Base-by-base conservation (phyloP, 257 asterid genomes). In the Solanum tacnaense region DNA sequence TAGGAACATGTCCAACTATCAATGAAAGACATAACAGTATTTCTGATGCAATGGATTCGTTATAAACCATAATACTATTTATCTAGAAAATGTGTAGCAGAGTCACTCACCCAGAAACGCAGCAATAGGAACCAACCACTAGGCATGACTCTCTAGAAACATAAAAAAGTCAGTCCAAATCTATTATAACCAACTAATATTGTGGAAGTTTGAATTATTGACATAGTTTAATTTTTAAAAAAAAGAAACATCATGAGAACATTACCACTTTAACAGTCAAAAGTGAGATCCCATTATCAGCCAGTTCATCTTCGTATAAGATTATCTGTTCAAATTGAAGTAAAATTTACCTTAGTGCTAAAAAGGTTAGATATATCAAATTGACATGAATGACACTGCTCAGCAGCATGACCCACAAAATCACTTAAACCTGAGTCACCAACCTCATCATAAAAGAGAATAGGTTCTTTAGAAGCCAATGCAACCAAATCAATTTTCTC, bases 91-190 rank as follows among this genome's bases (percentile, higher is more conserved):
- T 27, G 71, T n/a, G 88, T 44, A 4, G 67, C 49, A 82, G 89
- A 87, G 74, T 38, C 65, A 91, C 99, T 92, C 92, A 96, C 99
- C 99, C 99, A 96, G 91, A 90, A 97, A 88, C 98, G 99, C 92
- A 96, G 91, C 84, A 97, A 98, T 89, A 97, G 98, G 90, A 94
- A 97, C 99, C 99, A 97, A 86, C 98, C 94, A 88, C 94, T 94
- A 72, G 99, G 97, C 99, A 97, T 97, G 89, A 97, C 99, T 93
- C 99, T 94, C 99, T 97, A 93, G 93, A 92, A 89, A 81, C 91
- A 58, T 89, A 90, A 83, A 85, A 89, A 13, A 35, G 75, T 78
- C 62, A 21, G 89, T 90, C 84, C 86, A 89, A 41, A 78, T 25
- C 35, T 25, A 78, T 41, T 41, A 78, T n/a, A 78, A 41, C 83